phyloP scores from a whole-genome alignment of 2,329 filamentous ascomycete genomes.

The Aureobasidium sp. region DNA sequence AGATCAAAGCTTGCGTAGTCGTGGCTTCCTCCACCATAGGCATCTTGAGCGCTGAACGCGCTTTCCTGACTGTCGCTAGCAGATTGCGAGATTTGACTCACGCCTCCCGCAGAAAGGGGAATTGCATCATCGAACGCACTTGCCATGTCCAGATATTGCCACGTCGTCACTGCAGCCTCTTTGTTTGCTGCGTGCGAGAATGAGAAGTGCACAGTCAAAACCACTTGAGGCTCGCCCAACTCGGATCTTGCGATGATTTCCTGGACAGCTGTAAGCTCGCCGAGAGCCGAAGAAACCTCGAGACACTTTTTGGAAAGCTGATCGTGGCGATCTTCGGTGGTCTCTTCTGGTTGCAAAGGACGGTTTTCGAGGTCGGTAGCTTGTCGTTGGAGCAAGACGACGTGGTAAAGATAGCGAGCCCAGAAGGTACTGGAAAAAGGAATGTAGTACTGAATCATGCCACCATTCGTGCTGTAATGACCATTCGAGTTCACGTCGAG shows the following conservation, averaged over 20 bases:
- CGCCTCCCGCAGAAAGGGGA: neutral
- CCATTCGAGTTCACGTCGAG: constrained; percentile 20
- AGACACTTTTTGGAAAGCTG: constrained; percentile 16
- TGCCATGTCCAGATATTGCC: constrained; percentile 23
- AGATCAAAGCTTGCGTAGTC: constrained; percentile 19
- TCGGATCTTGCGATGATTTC: constrained; percentile 33
- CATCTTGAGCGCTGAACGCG: constrained; percentile 25
- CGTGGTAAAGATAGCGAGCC: constrained; percentile 31
- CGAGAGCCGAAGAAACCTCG: constrained; percentile 28
- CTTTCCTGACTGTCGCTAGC: constrained; percentile 10
- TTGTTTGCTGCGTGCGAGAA: constrained; percentile 28
- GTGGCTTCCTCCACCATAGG: constrained; percentile 19
- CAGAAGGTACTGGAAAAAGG: constrained; percentile 39
- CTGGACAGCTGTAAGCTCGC: constrained; percentile 35
- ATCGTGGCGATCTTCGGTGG: constrained; percentile 17
- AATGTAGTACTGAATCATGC: constrained; percentile 22
- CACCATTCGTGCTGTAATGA: constrained; percentile 19
- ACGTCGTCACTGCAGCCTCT: constrained; percentile 28
- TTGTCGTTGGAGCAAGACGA: constrained; percentile 21
- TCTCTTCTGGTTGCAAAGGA: constrained; percentile 18
- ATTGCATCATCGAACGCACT: neutral
- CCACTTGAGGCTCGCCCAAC: constrained; percentile 22
- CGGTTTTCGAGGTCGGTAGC: constrained; percentile 19
- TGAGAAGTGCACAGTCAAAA: constrained; percentile 34
- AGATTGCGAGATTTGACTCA: constrained; percentile 5